phyloP scores from a whole-genome alignment of 352 stramenopile species.

The Phytophthora europaea region DNA sequence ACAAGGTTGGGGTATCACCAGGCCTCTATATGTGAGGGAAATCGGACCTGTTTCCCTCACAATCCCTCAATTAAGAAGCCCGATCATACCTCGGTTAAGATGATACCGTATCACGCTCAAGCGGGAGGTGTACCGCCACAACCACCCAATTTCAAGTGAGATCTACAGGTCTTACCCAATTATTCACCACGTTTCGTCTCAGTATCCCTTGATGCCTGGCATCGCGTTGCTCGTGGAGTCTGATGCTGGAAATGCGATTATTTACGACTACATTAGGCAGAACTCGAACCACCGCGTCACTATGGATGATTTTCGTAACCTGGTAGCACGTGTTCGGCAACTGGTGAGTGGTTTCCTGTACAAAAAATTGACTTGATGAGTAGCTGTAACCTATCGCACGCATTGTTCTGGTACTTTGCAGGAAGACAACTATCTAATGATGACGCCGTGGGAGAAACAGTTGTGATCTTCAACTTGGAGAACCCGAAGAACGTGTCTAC shows the following conservation, averaged over 20 bases:
- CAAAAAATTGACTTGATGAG: background rate
- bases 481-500: conserved; percentile 5
- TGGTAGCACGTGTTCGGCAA: background rate
- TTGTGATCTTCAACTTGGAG: conserved; percentile 14
- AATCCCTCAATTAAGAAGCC: no score
- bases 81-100: no score
- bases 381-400: background rate
- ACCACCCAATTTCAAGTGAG: conserved; percentile 1
- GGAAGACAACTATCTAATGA: conserved; percentile 2
- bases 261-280: conserved; percentile 16
- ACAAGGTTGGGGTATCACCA: no score
- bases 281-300: conserved; percentile 13
- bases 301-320: conserved; percentile 6
- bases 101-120: conserved; percentile 9
- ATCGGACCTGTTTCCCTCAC: no score
- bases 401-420: background rate
- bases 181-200: conserved; percentile 19
- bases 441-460: conserved; percentile 14
- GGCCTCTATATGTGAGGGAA: no score
- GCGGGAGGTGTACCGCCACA: conserved; percentile 8
- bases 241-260: background rate
- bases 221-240: conserved; percentile 16
- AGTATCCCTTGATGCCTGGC: conserved; percentile 4
- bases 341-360: background rate
- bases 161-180: conserved; percentile 20